Evolutionary conservation across 2,329 filamentous ascomycete genomes (phyloP).

Genomic region (Didymella exigua): DNA sequence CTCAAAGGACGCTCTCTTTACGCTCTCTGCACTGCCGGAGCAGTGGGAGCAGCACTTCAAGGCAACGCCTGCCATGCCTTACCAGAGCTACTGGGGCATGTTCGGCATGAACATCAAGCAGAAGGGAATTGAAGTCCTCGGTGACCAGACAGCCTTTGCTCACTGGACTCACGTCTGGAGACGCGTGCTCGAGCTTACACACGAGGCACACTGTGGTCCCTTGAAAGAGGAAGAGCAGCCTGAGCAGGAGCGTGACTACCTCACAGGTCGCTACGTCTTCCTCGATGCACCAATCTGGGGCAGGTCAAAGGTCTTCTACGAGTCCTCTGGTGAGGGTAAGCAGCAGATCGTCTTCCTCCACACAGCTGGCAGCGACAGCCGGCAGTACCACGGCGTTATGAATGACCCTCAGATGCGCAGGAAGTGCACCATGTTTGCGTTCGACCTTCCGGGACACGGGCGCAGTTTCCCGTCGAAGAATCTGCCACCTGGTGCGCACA

Average conservation of each 20-base stretch:
- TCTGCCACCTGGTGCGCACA: slow-evolving; percentile 53
- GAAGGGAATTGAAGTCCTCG: slow-evolving; percentile 55
- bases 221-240: slow-evolving; percentile 49
- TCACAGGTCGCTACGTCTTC: slow-evolving; percentile 56
- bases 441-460: slow-evolving; percentile 58
- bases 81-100: slow-evolving; percentile 55
- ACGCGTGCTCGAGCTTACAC: slow-evolving; percentile 55
- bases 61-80: slow-evolving; percentile 50
- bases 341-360: slow-evolving; percentile 55
- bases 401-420: slow-evolving; percentile 55
- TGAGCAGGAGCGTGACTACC: slow-evolving; percentile 49
- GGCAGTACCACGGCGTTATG: slow-evolving; percentile 60
- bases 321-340: slow-evolving; percentile 54
- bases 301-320: slow-evolving; percentile 57
- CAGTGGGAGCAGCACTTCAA: slow-evolving; percentile 57
- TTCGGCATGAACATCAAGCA: slow-evolving; percentile 58
- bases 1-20: slow-evolving; percentile 46
- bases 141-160: slow-evolving; percentile 53
- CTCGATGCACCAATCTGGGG: slow-evolving; percentile 56
- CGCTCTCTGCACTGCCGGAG: slow-evolving; percentile 50
- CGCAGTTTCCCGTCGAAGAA: slow-evolving; percentile 54
- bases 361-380: slow-evolving; percentile 54
- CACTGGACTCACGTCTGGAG: slow-evolving; percentile 56
- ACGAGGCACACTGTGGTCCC: slow-evolving; percentile 55
- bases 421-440: slow-evolving; percentile 57